Conservation (phyloP, 1,139 yeast genomes). For the Candida freyschussii region DNA sequence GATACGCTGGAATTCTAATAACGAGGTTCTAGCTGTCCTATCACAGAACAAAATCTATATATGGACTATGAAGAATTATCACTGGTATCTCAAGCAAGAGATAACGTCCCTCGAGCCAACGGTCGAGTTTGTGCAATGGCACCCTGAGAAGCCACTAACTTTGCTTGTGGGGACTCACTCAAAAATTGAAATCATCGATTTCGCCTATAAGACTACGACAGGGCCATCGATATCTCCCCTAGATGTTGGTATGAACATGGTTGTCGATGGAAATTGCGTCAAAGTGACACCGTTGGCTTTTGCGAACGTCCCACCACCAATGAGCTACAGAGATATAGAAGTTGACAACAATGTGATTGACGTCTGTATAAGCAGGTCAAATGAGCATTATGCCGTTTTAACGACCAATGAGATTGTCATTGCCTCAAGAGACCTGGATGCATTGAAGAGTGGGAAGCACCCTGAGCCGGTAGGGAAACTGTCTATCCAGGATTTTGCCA, state of each 20-base stretch:
- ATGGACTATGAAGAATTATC: conserved; percentile 92
- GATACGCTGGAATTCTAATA: conserved; percentile 77
- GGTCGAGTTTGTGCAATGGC: conserved; percentile 64
- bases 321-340: conserved; percentile 63
- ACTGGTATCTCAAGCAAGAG: conserved; percentile 92
- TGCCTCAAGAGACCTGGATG: conserved; percentile 36
- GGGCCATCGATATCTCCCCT: conserved; percentile 68
- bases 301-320: conserved; percentile 96
- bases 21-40: conserved; percentile 73
- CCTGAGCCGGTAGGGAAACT: conserved; percentile 42
- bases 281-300: conserved; percentile 76
- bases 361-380: conserved; percentile 59
- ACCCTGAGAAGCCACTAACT: conserved; percentile 82
- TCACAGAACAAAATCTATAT: conserved; percentile 60
- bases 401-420: conserved; percentile 40
- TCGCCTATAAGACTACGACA: conserved; percentile 56
- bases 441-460: conserved; percentile 37
- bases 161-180: conserved; percentile 55
- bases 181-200: conserved; percentile 60
- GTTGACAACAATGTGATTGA: conserved; percentile 53
- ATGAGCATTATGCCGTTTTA: conserved; percentile 53
- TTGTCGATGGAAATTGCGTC: conserved; percentile 72
- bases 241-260: conserved; percentile 76
- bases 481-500: conserved; percentile 34
- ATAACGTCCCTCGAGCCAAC: conserved; percentile 32